These are phyloP conservation scores for Pulveroboletus sp. DNA, from an alignment of 768 basidiomycete species.

Conservation along the genomic window DNA sequence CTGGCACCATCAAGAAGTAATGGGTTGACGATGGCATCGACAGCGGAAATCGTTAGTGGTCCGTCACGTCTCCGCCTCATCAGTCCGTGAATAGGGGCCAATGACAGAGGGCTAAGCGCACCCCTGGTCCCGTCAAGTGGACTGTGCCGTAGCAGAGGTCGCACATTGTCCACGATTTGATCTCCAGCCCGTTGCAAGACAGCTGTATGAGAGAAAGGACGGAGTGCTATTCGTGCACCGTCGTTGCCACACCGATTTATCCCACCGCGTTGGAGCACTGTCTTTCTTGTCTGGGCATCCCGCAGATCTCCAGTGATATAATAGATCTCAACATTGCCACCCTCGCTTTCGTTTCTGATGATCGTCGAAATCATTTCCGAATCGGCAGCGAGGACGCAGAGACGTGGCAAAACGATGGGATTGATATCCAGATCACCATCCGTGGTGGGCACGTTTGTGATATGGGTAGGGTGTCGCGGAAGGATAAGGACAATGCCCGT, in stretches of 20 bases:
- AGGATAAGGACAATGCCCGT: slow-evolving; percentile 63
- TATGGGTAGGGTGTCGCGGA: slow-evolving; percentile 35
- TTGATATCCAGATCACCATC: slow-evolving; percentile 39
- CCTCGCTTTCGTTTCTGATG: slow-evolving; percentile 59
- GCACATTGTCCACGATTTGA: slow-evolving; percentile 17
- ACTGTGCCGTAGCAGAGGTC: slow-evolving; percentile 19
- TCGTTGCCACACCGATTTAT: slow-evolving; percentile 60
- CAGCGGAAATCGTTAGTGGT: slow-evolving; percentile 60
- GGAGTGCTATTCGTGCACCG: slow-evolving; percentile 57
- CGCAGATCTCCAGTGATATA: slow-evolving; percentile 53
- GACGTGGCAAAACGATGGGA: slow-evolving; percentile 62
- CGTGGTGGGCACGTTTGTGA: slow-evolving; percentile 20
- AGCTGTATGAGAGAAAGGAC: slow-evolving; percentile 32
- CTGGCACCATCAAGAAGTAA: slow-evolving; percentile 29
- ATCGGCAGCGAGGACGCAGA: slow-evolving; percentile 68
- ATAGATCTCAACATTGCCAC: slow-evolving; percentile 58
- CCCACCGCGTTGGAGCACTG: slow-evolving; percentile 58
- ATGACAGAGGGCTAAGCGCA: slow-evolving; percentile 10
- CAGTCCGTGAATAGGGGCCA: slow-evolving; percentile 25
- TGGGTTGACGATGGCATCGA: slow-evolving; percentile 52
- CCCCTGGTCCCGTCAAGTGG: slow-evolving; percentile 18
- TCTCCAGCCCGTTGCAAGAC: slow-evolving; percentile 20
- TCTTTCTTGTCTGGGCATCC: slow-evolving; percentile 62
- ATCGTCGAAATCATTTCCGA: slow-evolving; percentile 54
- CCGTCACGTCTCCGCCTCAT: slow-evolving; percentile 48